phyloP scores from a whole-genome alignment of 2,329 filamentous ascomycete species.

The Ophiocordyceps australis region DNA sequence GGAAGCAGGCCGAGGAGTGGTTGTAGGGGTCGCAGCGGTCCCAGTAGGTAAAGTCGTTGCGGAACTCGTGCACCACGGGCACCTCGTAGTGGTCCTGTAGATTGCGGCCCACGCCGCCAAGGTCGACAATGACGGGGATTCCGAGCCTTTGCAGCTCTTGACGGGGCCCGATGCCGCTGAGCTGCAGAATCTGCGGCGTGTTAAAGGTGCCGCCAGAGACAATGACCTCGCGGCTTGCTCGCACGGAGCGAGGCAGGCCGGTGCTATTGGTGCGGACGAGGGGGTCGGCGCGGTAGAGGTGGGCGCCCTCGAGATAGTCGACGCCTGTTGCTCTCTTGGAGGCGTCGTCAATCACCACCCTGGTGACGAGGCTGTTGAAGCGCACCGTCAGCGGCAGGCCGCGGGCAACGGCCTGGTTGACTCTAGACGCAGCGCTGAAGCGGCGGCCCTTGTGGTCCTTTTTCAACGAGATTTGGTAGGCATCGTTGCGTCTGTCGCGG shows the following conservation, averaged over 20 bases:
- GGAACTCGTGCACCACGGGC: conserved; percentile 4
- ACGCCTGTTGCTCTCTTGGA: conserved; percentile 20
- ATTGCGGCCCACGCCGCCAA: conserved; percentile 45
- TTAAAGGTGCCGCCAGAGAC: conserved; percentile 27
- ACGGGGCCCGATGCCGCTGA: conserved; percentile 23
- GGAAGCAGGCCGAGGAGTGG: conserved; percentile 14
- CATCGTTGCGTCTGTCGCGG: conserved; percentile 2
- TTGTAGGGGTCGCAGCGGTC: conserved; percentile 9
- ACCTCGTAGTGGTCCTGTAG: conserved; percentile 12
- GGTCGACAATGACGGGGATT: conserved; percentile 33
- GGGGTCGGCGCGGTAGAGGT: conserved; percentile 23
- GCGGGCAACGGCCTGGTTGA: no score
- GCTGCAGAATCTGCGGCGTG: conserved; percentile 25
- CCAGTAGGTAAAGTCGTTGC: conserved; percentile 2
- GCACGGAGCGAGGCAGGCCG: conserved; percentile 7
- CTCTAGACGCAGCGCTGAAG: no score
- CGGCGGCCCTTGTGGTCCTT: no score
- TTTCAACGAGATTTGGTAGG: no score
- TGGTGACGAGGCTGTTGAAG: conserved; percentile 13
- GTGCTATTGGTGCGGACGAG: conserved; percentile 11
- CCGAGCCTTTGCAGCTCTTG: conserved; percentile 17
- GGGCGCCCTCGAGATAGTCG: conserved; percentile 20
- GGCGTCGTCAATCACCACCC: conserved; percentile 14
- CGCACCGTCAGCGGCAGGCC: conserved; percentile 7
- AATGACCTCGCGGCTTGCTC: conserved; percentile 24